Base-by-base conservation (phyloP, 2,329 filamentous ascomycete genomes). In the Beauveria medogensis region DNA sequence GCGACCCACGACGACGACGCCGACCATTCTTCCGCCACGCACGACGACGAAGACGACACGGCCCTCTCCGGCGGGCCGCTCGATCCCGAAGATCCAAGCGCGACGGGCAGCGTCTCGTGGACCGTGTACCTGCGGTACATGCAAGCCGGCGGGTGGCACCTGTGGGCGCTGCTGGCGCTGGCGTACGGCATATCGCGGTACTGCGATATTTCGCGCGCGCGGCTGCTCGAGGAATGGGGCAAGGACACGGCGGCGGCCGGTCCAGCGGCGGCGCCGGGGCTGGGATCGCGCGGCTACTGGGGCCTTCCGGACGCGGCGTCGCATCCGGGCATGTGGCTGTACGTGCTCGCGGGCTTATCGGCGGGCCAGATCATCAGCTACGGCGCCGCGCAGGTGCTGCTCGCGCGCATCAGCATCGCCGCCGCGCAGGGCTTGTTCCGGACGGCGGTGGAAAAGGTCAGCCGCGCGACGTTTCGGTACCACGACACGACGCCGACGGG, bases 401-500 rank as follows among this genome's bases (percentile, higher is more conserved):
- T 93, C 68, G 80, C 92, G 14, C 76, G 88, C n/a, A 90, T 96
- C 64, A 84, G 91, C 24, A 92, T 94, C 70, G 82, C 83, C 37
- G 90, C 92, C 0, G 90, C 90, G 0, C 89, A 88, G 66, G 77
- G 79, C 7, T 82, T 97, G 55, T 96, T 96, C 73, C 78, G 78
- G 63, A 80, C 84, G 44, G 89, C 91, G 22, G 84, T 96, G 74
- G 76, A 81, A 2, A 83, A 82, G 56, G 90, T 96, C 55, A 88
- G 88, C 69, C 83, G 86, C 67, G 90, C 92, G 0, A 92, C 88
- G 0, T 96, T 97, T 74, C 85, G 91, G 1, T 97, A 92, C 72
- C 94, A 96, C 75, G 92, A 97, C 70, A 85, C 91, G 4, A 96
- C 92, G 0, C 92, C 92, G 0, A 87, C 95, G 0, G 92, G 92